Evolutionary conservation across 1,284 basidiomycete genomes (phyloP).

Genomic region (Rhodotorula sp.): DNA sequence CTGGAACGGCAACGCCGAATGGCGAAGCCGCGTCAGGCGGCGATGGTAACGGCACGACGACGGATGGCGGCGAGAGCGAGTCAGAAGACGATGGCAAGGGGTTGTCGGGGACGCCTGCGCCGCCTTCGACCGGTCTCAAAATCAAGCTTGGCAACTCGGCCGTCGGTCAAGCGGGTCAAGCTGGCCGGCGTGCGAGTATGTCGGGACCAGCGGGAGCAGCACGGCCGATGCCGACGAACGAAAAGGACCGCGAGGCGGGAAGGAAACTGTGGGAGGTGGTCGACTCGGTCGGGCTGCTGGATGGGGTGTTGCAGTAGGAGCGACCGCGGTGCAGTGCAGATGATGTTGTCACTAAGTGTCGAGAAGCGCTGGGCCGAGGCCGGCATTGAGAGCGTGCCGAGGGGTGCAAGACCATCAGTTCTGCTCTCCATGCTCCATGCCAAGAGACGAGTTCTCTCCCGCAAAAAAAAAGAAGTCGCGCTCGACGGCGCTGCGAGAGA

Average conservation of each 20-base stretch:
- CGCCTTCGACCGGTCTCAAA: conserved; percentile 17
- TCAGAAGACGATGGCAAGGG: conserved; percentile 10
- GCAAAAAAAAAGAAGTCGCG: too few species aligned
- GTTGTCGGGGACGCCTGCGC: not conserved
- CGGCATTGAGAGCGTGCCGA: too few species aligned
- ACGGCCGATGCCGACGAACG: conserved; percentile 2
- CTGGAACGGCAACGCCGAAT: not conserved
- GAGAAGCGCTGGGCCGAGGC: too few species aligned
- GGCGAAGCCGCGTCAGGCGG: not conserved
- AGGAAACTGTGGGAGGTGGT: conserved; percentile 40
- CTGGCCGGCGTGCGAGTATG: not conserved
- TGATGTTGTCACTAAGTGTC: too few species aligned
- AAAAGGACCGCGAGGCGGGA: conserved; percentile 25
- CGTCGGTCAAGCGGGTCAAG: not conserved
- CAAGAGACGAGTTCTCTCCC: not conserved
- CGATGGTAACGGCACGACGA: conserved; percentile 17
- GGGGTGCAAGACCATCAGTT: too few species aligned
- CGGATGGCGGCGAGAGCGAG: conserved; percentile 17
- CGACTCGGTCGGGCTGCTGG: conserved; percentile 32
- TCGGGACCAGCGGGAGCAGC: not conserved
- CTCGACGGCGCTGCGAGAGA: too few species aligned
- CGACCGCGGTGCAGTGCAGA: too few species aligned
- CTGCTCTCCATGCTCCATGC: too few species aligned
- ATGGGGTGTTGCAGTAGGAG: conserved; percentile 27
- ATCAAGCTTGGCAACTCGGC: conserved; percentile 22